A percentile compares a stretch with the other conserved stretches of the same genome.
Evolutionary conservation across 345 rosid species (phyloP).

Genomic region (Xanthoceras sorbifolium): DNA sequence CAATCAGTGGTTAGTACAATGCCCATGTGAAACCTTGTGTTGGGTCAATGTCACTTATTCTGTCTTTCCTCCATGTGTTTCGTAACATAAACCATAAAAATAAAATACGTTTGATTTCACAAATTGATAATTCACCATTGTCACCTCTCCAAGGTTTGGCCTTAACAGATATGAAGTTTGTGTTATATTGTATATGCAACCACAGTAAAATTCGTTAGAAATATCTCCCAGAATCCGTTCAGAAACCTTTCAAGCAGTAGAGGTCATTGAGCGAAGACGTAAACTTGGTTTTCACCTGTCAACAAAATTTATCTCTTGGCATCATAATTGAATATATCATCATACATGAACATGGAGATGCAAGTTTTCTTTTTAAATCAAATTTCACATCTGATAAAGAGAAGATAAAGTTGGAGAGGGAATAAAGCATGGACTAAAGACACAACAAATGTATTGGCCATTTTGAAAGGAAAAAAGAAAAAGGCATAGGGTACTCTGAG

Average conservation of each 20-base stretch:
- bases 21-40: constrained; percentile 34
- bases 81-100: not conserved
- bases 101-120: not conserved
- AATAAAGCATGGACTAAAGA: constrained; percentile 28
- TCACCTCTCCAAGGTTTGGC: not conserved
- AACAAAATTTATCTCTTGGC: not conserved
- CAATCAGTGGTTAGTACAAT: constrained; percentile 16
- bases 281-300: not conserved
- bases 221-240: not conserved
- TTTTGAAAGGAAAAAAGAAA: constrained; percentile 21
- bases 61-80: not conserved
- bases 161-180: not conserved
- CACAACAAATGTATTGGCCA: constrained; percentile 10
- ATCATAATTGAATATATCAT: constrained; percentile 2
- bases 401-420: constrained; percentile 19
- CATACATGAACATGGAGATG: not conserved
- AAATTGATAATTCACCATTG: not conserved
- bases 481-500: constrained; percentile 31
- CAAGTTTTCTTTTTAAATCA: constrained; percentile 14
- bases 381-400: constrained; percentile 17
- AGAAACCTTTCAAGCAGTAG: not conserved
- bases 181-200: no score
- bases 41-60: constrained; percentile 29
- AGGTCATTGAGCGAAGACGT: not conserved
- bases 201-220: no score